These are phyloP conservation scores for Fraxinus dipetala DNA, from an alignment of 305 asterid species.

Conservation along the genomic window DNA sequence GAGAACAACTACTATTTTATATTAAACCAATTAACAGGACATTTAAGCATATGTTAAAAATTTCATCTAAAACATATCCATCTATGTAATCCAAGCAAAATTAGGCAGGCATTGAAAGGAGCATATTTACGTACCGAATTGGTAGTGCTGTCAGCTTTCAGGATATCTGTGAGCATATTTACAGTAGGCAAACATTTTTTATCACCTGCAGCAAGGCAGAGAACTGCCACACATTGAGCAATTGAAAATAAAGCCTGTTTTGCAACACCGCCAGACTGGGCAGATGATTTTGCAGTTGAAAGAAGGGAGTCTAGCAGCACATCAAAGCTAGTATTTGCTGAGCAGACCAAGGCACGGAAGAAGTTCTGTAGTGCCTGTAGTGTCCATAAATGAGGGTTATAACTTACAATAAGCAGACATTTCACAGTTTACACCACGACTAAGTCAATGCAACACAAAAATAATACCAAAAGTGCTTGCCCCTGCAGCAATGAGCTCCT, in stretches of 20 bases:
- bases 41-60: background rate
- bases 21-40: background rate
- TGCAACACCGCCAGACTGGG: slow-evolving; percentile 84
- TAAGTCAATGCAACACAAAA: slow-evolving; percentile 18
- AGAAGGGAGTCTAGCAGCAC: slow-evolving; percentile 85
- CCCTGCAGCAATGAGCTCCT: slow-evolving; percentile 97
- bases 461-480: slow-evolving; percentile 91
- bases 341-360: slow-evolving; percentile 79
- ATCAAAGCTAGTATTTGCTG: slow-evolving; percentile 97
- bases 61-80: background rate
- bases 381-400: slow-evolving; percentile 32
- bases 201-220: slow-evolving; percentile 94
- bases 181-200: slow-evolving; percentile 77
- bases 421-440: slow-evolving; percentile 8
- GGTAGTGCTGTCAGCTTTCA: slow-evolving; percentile 72
- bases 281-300: slow-evolving; percentile 83
- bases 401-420: slow-evolving; percentile 8
- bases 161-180: slow-evolving; percentile 83
- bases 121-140: slow-evolving; percentile 56
- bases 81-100: slow-evolving; percentile 9
- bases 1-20: slow-evolving; percentile 1
- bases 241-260: slow-evolving; percentile 94
- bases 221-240: slow-evolving; percentile 98
- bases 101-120: slow-evolving; percentile 1
- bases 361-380: slow-evolving; percentile 83